A percentile compares a stretch with the other conserved stretches of the same genome.
These are phyloP conservation scores for Colletotrichum sp. DNA, from an alignment of 2,329 filamentous ascomycete species.

Conservation along the genomic window DNA sequence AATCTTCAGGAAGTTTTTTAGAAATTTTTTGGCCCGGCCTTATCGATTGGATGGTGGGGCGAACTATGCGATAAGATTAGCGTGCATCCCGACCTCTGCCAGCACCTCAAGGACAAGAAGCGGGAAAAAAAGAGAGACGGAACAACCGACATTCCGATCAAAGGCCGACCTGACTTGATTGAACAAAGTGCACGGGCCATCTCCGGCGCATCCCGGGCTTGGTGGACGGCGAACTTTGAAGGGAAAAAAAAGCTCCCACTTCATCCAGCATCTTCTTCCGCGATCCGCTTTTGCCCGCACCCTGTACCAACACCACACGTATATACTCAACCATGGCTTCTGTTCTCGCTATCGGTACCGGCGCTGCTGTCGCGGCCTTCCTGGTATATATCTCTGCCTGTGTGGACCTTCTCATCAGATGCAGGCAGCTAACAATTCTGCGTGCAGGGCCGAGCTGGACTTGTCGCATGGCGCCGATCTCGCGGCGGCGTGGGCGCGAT, in stretches of 20 bases:
- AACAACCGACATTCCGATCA: background rate
- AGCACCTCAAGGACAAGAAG: background rate
- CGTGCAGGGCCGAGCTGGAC: conserved; percentile 83
- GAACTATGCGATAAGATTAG: background rate
- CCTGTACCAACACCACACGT: background rate
- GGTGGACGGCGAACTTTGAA: background rate
- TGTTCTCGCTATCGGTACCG: conserved; percentile 51
- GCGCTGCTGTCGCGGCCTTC: conserved; percentile 57
- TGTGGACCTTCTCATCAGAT: background rate
- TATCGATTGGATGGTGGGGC: conserved; percentile 21
- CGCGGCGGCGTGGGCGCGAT: conserved; percentile 78
- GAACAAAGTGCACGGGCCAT: background rate
- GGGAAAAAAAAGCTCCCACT: background rate
- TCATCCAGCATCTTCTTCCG: background rate
- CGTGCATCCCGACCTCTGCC: background rate
- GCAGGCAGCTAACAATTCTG: background rate
- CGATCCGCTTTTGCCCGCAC: background rate
- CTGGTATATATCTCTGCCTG: conserved; percentile 40
- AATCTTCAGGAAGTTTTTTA: conserved; percentile 14
- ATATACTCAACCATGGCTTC: conserved; percentile 40
- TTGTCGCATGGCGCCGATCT: conserved; percentile 86
- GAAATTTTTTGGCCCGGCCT: conserved; percentile 17
- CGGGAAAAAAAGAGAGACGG: background rate
- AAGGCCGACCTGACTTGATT: background rate
- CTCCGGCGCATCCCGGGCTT: background rate